Conservation (phyloP, 2,329 filamentous ascomycete species). For the Cryphonectria nitschkei region DNA sequence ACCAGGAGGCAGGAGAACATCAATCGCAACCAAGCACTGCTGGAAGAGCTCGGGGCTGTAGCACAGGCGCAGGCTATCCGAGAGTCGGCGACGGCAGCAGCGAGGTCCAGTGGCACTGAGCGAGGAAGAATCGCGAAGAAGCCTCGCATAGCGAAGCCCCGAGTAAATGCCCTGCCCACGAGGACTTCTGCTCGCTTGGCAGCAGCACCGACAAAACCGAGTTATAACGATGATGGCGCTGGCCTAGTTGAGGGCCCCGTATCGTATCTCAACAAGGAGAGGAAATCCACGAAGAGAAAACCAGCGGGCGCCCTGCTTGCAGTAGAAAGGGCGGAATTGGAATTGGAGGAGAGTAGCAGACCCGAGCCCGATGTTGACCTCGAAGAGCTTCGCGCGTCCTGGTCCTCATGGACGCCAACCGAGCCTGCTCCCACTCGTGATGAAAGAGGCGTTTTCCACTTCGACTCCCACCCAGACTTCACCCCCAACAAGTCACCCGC, state of each 20-base stretch:
- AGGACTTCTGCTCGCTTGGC: slow-evolving; percentile 54
- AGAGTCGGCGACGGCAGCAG: slow-evolving; percentile 21
- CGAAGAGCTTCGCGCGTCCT: slow-evolving; percentile 38
- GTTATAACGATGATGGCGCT: slow-evolving; percentile 42
- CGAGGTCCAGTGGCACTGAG: neutral
- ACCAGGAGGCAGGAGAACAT: slow-evolving; percentile 51
- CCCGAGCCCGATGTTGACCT: slow-evolving; percentile 24
- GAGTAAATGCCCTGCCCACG: slow-evolving; percentile 38
- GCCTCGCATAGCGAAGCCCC: slow-evolving; percentile 12
- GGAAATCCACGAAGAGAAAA: neutral
- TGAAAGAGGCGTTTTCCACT: slow-evolving; percentile 48
- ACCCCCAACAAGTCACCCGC: slow-evolving; percentile 57
- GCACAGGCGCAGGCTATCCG: slow-evolving; percentile 34
- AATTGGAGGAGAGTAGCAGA: neutral
- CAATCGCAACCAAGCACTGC: slow-evolving; percentile 50
- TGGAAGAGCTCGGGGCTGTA: slow-evolving; percentile 50
- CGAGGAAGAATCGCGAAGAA: slow-evolving; percentile 7
- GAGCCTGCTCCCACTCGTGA: slow-evolving; percentile 47
- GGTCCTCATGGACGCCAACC: slow-evolving; percentile 48
- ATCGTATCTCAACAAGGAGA: neutral
- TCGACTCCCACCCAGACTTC: slow-evolving; percentile 48
- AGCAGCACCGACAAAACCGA: slow-evolving; percentile 38
- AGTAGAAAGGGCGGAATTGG: neutral
- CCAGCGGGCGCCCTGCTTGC: neutral
- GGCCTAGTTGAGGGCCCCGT: neutral